Percentiles rank a stretch among this genome's conserved stretches.
Evolutionary conservation across 352 stramenopile genomes (phyloP).

Genomic region (Globisporangium viniferum): DNA sequence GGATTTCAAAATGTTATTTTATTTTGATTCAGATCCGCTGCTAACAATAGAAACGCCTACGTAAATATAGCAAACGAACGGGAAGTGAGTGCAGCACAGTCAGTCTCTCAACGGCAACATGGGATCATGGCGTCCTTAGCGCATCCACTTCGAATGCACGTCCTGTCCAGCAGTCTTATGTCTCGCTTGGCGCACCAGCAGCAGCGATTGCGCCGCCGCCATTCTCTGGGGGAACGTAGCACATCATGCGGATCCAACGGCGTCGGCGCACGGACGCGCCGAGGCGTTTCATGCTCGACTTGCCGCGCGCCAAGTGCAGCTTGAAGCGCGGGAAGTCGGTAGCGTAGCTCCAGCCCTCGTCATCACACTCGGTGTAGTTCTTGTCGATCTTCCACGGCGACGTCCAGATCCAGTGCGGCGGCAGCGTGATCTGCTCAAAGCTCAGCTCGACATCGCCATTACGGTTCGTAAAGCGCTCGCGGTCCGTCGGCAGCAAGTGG

Average conservation of each 20-base stretch:
- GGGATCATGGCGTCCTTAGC: background rate
- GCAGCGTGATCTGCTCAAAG: constrained; percentile 75
- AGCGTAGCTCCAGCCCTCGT: constrained; percentile 87
- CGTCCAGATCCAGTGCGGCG: constrained; percentile 79
- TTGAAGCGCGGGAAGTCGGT: constrained; percentile 87
- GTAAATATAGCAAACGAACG: constrained; percentile 8
- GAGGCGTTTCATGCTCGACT: constrained; percentile 74
- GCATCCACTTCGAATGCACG: background rate
- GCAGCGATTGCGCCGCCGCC: background rate
- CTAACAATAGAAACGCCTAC: background rate
- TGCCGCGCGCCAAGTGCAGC: constrained; percentile 68
- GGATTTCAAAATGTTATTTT: constrained; percentile 12
- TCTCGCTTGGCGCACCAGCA: background rate
- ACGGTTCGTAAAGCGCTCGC: constrained; percentile 77
- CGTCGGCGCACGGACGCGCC: constrained; percentile 70
- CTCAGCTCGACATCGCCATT: constrained; percentile 74
- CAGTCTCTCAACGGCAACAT: background rate
- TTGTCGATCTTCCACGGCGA: constrained; percentile 86
- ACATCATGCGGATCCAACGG: constrained; percentile 87
- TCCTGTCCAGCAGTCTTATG: background rate
- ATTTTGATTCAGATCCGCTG: background rate
- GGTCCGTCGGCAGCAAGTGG: constrained; percentile 77
- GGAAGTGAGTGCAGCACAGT: background rate
- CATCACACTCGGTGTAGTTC: constrained; percentile 86
- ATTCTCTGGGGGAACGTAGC: constrained; percentile 54